These are phyloP conservation scores for Pneumocystis wakefieldiae DNA, from an alignment of 1,139 yeast genomes.

Conservation along the genomic window DNA sequence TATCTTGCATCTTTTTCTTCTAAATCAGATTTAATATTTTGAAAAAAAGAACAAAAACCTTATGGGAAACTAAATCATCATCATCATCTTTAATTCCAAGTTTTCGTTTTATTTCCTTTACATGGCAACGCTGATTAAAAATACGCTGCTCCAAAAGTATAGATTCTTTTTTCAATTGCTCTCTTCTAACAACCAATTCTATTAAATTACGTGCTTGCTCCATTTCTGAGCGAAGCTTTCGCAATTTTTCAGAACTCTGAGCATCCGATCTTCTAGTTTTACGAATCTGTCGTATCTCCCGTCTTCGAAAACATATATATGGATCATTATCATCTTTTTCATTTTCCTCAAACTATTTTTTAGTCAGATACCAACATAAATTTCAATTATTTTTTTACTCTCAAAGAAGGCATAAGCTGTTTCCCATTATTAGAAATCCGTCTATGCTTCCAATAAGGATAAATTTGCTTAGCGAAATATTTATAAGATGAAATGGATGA, in stretches of 20 bases:
- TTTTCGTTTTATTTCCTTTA: constrained; percentile 58
- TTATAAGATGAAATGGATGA: constrained; percentile 28
- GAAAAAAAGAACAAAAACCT: constrained; percentile 27
- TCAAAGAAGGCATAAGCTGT: constrained; percentile 55
- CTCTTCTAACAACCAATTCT: constrained; percentile 60
- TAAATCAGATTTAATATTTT: background rate
- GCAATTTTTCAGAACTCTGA: constrained; percentile 71
- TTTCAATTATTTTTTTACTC: constrained; percentile 17
- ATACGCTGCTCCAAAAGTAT: constrained; percentile 46
- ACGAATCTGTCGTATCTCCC: constrained; percentile 90
- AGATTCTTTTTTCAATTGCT: constrained; percentile 43
- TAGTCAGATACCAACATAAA: background rate
- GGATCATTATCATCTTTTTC: constrained; percentile 93
- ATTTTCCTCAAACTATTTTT: constrained; percentile 49
- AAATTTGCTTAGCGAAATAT: constrained; percentile 50
- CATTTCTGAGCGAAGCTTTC: constrained; percentile 60
- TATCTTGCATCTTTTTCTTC: background rate
- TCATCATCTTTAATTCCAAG: constrained; percentile 74
- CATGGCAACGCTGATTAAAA: constrained; percentile 54
- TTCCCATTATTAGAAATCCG: constrained; percentile 59
- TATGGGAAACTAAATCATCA: constrained; percentile 64
- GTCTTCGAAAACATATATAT: constrained; percentile 84
- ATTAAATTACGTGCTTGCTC: constrained; percentile 61
- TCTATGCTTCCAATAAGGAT: constrained; percentile 69
- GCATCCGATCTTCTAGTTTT: constrained; percentile 92